Evolutionary conservation across 164 flowering plant genomes (phyloP).

Genomic region (Kingdonia uniflora): DNA sequence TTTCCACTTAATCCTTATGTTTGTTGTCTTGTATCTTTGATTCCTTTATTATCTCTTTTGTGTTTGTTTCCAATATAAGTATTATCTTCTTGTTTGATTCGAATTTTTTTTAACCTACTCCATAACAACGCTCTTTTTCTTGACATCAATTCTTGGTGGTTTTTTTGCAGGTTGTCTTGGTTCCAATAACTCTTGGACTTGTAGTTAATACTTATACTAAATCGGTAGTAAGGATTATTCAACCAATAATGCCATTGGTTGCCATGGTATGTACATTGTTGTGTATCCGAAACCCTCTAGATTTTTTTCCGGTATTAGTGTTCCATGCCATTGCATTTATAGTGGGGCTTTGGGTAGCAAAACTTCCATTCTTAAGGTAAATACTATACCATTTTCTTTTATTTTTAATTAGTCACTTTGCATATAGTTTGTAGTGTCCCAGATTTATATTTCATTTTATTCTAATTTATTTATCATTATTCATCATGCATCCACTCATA

Average conservation of each 20-base stretch:
- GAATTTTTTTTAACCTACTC: not conserved
- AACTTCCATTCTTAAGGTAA: slow-evolving; percentile 67
- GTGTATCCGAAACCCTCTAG: slow-evolving; percentile 97
- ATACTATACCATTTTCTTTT: no score
- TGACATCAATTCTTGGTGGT: not conserved
- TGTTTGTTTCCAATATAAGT: no score
- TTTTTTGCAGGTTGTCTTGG: slow-evolving; percentile 69
- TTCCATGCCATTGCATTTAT: slow-evolving; percentile 70
- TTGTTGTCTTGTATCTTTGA: no score
- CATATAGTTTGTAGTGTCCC: no score
- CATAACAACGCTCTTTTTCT: not conserved
- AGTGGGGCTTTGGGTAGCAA: slow-evolving; percentile 79
- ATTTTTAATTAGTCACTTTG: no score
- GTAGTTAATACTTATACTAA: slow-evolving; percentile 83
- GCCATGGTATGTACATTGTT: slow-evolving; percentile 91
- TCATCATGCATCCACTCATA: no score
- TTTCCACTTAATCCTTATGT: no score
- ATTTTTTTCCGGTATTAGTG: no score
- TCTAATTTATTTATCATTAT: no score
- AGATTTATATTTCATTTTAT: no score
- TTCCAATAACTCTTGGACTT: slow-evolving; percentile 71
- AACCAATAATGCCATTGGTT: slow-evolving; percentile 86
- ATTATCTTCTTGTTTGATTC: no score
- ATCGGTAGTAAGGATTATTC: slow-evolving; percentile 53
- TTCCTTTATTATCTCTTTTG: no score